phyloP scores from a whole-genome alignment of 1,284 basidiomycete species.

The Pterulicium gracile region DNA sequence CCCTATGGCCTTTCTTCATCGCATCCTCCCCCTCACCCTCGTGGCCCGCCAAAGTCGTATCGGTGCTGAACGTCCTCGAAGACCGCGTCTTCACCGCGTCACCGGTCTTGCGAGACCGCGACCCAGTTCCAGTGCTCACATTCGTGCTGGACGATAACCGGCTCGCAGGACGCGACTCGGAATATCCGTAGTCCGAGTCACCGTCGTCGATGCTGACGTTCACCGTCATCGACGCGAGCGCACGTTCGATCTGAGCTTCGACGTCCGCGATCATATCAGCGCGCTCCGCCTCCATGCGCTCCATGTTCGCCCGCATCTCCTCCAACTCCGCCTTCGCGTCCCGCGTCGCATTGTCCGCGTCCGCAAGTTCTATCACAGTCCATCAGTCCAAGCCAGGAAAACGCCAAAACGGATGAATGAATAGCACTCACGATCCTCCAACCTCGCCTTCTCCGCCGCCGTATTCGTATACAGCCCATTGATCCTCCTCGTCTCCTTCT shows the following conservation, averaged over 20 bases:
- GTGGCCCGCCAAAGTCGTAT: slow-evolving; percentile 64
- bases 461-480: slow-evolving; percentile 70
- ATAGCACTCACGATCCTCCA: slow-evolving; percentile 57
- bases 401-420: slow-evolving; percentile 3
- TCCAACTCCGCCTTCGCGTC: slow-evolving; percentile 60
- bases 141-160: slow-evolving; percentile 36
- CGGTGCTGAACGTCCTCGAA: slow-evolving; percentile 59
- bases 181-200: slow-evolving; percentile 54
- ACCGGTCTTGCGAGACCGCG: slow-evolving; percentile 44
- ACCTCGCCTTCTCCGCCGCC: slow-evolving; percentile 62
- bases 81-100: slow-evolving; percentile 37
- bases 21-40: slow-evolving; percentile 30
- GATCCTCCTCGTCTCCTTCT: slow-evolving; percentile 73
- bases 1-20: slow-evolving; percentile 24
- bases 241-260: slow-evolving; percentile 77
- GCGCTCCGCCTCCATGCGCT: slow-evolving; percentile 74
- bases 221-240: slow-evolving; percentile 73
- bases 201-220: slow-evolving; percentile 42
- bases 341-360: slow-evolving; percentile 66
- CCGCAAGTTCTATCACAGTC: slow-evolving; percentile 39
- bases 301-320: slow-evolving; percentile 67
- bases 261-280: slow-evolving; percentile 81
- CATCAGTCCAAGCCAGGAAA: slow-evolving; percentile 11
- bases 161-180: slow-evolving; percentile 25
- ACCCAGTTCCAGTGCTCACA: slow-evolving; percentile 15